Evolutionary conservation across 352 stramenopile species (phyloP).

Genomic region (Globisporangium spiculum): DNA sequence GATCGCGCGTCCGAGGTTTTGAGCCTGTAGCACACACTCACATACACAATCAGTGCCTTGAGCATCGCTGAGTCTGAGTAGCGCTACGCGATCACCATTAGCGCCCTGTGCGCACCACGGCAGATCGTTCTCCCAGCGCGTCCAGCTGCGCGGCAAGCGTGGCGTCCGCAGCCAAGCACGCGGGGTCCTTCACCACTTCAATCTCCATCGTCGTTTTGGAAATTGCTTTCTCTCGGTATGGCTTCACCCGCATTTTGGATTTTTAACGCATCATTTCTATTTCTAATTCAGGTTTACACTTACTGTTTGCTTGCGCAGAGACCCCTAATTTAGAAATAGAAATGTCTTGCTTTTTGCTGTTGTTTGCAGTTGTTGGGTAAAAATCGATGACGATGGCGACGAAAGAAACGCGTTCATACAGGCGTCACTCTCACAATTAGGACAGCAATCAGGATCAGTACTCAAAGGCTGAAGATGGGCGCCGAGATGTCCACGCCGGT

Average conservation of each 20-base stretch:
- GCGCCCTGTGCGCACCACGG: constrained; percentile 24
- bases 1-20: constrained; percentile 59
- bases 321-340: constrained; percentile 9
- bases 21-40: constrained; percentile 31
- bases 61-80: not conserved
- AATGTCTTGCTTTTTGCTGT: not conserved
- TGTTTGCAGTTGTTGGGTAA: not conserved
- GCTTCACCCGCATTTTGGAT: not conserved
- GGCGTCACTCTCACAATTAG: not conserved
- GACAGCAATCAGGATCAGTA: not conserved
- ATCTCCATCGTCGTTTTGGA: constrained; percentile 9
- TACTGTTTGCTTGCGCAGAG: too few species aligned
- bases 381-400: constrained; percentile 6
- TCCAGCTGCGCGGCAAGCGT: constrained; percentile 34
- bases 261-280: constrained; percentile 1
- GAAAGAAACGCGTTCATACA: not conserved
- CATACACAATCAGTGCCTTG: not conserved
- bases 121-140: constrained; percentile 40
- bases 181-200: constrained; percentile 23
- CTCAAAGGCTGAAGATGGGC: constrained; percentile 33
- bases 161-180: constrained; percentile 19
- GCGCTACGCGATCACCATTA: not conserved
- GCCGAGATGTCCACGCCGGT: constrained; percentile 54
- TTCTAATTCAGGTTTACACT: not conserved
- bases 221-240: not conserved